Evolutionary conservation across 2,329 filamentous ascomycete genomes (phyloP).

Genomic region (Tolypocladium guangdongense): DNA sequence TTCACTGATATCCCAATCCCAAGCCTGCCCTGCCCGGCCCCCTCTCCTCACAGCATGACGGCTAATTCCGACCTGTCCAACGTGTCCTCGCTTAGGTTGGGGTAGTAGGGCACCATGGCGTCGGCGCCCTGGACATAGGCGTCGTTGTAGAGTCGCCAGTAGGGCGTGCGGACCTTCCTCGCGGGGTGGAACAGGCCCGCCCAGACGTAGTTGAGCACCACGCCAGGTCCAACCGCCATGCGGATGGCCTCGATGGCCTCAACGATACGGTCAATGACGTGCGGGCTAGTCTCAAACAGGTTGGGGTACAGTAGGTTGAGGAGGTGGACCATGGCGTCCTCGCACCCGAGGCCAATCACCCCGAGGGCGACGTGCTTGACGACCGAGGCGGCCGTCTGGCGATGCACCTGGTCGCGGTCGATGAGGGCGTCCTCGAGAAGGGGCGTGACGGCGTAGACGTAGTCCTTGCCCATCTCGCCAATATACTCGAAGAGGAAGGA

Average conservation of each 20-base stretch:
- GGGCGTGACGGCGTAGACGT: conserved; percentile 95
- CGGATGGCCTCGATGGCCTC: conserved; percentile 95
- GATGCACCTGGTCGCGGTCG: conserved; percentile 94
- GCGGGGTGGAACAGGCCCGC: conserved; percentile 95
- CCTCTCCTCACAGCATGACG: conserved; percentile 58
- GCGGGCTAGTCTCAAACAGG: conserved; percentile 92
- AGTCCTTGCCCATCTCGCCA: conserved; percentile 98
- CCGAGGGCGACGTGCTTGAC: conserved; percentile 97
- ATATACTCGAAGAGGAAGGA: conserved; percentile 99
- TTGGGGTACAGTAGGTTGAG: conserved; percentile 95
- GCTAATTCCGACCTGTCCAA: conserved; percentile 70
- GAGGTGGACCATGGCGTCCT: conserved; percentile 96
- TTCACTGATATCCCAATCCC: neutral
- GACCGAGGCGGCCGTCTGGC: conserved; percentile 89
- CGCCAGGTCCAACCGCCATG: conserved; percentile 81
- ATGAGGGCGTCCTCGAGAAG: conserved; percentile 94
- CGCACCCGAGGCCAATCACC: conserved; percentile 93
- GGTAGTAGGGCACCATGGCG: conserved; percentile 94
- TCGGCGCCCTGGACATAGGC: conserved; percentile 91
- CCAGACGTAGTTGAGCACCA: conserved; percentile 98
- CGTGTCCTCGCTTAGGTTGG: conserved; percentile 70
- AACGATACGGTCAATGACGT: conserved; percentile 96
- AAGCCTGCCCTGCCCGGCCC: neutral
- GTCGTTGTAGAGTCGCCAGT: conserved; percentile 96
- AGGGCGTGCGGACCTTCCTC: conserved; percentile 84